These are phyloP conservation scores for Gymnopilus junonius DNA, from an alignment of 768 basidiomycete genomes.

Conservation along the genomic window DNA sequence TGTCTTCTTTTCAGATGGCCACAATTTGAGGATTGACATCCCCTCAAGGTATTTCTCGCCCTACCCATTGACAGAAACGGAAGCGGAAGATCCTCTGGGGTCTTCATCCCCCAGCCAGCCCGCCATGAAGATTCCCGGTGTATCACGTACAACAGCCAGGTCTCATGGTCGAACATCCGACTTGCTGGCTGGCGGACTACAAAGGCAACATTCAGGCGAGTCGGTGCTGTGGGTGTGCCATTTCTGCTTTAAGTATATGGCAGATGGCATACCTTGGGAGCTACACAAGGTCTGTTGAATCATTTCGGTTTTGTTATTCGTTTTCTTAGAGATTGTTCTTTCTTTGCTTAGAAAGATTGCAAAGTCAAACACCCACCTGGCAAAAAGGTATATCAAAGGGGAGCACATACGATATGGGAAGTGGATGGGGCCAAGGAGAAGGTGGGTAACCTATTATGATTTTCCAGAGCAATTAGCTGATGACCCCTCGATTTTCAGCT, in stretches of 20 bases:
- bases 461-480: neutral
- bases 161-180: constrained; percentile 79
- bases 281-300: constrained; percentile 58
- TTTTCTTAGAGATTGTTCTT: neutral
- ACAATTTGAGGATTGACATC: neutral
- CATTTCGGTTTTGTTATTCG: neutral
- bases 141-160: constrained; percentile 53
- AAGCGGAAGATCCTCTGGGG: constrained; percentile 56
- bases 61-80: constrained; percentile 77
- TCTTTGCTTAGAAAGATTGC: constrained; percentile 63
- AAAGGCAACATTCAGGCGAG: constrained; percentile 51
- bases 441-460: constrained; percentile 44
- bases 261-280: constrained; percentile 71
- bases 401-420: constrained; percentile 92
- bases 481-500: constrained; percentile 52
- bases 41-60: constrained; percentile 87
- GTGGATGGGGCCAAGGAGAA: constrained; percentile 89
- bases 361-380: constrained; percentile 79
- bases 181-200: constrained; percentile 65
- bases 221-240: constrained; percentile 83
- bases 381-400: constrained; percentile 86
- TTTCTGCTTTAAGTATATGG: constrained; percentile 97
- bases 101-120: constrained; percentile 25
- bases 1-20: neutral
- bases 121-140: constrained; percentile 49